Evolutionary conservation across 495 filamentous ascomycete genomes (phyloP), one percentile per base, ranked within the genome.

Genomic region (Xylaria cubensis): DNA sequence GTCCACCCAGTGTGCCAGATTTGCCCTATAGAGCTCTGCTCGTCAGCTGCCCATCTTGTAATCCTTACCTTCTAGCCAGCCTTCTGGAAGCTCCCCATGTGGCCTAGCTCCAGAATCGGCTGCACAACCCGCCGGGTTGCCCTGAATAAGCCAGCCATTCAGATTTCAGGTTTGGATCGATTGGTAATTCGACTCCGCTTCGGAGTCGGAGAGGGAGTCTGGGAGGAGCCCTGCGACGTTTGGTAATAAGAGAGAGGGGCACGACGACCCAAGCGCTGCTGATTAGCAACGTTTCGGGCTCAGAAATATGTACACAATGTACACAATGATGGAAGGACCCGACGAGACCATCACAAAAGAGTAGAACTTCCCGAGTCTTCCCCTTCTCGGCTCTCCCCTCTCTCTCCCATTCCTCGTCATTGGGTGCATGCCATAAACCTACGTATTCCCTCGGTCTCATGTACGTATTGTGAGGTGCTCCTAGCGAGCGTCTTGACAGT

Each of bases 181-280:
- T 64, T 70, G 68, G 53, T 70, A 70, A 70, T 62, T 53, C 46
- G 44, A 64, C 68, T 70, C 68, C 68, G 59, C 68, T 64, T 70
- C 58, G 58, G 48, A 44, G 68, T 64, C 68, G 29, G 41, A 59
- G 68, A 63, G 44, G 44, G 58, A 64, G 68, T 64, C 36, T 67
- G 64, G n/a, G 68, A 70, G 67, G 55, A 48, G 56, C 44, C 44
- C 42, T 61, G 58, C 44, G 58, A 70, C 59, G 68, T 70, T 68
- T 68, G 51, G 50, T 50, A 50, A 64, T 70, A 53, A 64, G 68
- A 64, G 68, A 64, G 68, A 70, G 68, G 67, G 68, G 68, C 68
- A 58, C 56, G 67, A 65, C 41, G 63, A 65, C 63, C 63, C 42
- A 65, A 65, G 63, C 63, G 63, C 15, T n/a, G n/a, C 63, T 42